Evolutionary conservation across 257 asterid species (phyloP).

Genomic region (Thymus mandschuricus): DNA sequence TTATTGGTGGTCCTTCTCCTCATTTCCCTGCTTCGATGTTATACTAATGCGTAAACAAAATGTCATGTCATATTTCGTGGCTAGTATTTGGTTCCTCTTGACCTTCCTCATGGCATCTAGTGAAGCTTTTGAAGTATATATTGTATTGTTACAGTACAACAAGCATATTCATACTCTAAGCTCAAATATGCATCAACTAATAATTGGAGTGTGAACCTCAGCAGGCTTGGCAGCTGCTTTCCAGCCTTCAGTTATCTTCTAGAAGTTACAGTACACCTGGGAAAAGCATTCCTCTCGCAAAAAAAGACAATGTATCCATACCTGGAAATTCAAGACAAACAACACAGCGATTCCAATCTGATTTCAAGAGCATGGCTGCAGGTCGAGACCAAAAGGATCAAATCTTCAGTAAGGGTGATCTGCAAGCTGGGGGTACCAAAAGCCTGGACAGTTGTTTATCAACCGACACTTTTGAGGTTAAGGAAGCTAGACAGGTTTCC

Average conservation of each 20-base stretch:
- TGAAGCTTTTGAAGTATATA: slow-evolving; percentile 23
- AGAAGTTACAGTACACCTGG: slow-evolving; percentile 76
- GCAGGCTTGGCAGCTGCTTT: slow-evolving; percentile 93
- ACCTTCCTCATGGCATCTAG: slow-evolving; percentile 1
- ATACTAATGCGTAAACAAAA: neutral
- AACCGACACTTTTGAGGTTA: slow-evolving; percentile 39
- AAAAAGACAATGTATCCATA: slow-evolving; percentile 41
- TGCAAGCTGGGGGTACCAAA: slow-evolving; percentile 38
- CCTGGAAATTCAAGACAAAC: slow-evolving; percentile 49
- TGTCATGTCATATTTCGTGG: neutral
- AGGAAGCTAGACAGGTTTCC: slow-evolving; percentile 44
- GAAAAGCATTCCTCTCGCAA: slow-evolving; percentile 57
- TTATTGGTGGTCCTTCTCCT: neutral
- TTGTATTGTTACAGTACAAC: neutral
- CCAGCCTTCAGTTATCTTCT: slow-evolving; percentile 69
- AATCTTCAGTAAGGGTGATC: slow-evolving; percentile 36
- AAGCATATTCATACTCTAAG: neutral
- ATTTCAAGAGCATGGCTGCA: slow-evolving; percentile 39
- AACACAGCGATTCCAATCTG: slow-evolving; percentile 42
- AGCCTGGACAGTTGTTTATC: slow-evolving; percentile 38
- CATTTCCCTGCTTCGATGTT: neutral
- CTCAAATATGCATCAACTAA: slow-evolving; percentile 2
- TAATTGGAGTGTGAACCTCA: slow-evolving; percentile 27
- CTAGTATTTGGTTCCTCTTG: slow-evolving; percentile 22
- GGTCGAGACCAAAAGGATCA: slow-evolving; percentile 40